phyloP scores from a whole-genome alignment of 345 rosid species.

The Acer yangbiense region DNA sequence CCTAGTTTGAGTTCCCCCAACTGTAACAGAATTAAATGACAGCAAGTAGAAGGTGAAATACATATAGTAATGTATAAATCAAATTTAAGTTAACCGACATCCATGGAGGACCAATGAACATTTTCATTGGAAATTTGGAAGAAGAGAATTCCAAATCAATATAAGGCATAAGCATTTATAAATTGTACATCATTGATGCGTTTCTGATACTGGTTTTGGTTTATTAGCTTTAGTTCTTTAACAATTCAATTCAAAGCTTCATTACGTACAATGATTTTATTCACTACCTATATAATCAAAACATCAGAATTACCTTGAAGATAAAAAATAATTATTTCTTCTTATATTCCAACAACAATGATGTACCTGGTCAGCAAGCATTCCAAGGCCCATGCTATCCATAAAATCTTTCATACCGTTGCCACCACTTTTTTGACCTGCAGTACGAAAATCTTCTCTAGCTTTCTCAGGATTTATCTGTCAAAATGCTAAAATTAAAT shows the following conservation, averaged over 20 bases:
- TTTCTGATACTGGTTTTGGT: background rate
- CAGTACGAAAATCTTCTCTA: slow-evolving; percentile 55
- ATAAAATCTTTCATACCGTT: slow-evolving; percentile 58
- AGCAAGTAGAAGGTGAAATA: background rate
- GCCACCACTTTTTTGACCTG: slow-evolving; percentile 39
- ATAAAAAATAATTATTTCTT: background rate
- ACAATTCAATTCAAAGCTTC: background rate
- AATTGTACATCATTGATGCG: background rate
- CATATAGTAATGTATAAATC: background rate
- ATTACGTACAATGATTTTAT: background rate
- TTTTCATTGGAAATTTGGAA: background rate
- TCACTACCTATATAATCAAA: background rate
- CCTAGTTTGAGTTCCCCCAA: slow-evolving; percentile 73
- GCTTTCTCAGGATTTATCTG: slow-evolving; percentile 71
- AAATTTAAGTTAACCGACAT: background rate
- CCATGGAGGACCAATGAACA: background rate
- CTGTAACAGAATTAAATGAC: slow-evolving; percentile 30
- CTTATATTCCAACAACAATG: background rate
- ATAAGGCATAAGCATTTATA: background rate
- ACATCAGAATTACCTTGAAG: background rate
- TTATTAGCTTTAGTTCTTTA: background rate
- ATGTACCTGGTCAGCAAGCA: slow-evolving; percentile 75
- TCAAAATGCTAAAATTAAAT: slow-evolving; percentile 19
- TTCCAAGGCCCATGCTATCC: slow-evolving; percentile 80
- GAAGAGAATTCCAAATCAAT: background rate